Evolutionary conservation across 2,329 filamentous ascomycete genomes (phyloP), one percentile per base, ranked within the genome.

Genomic region (Cercospora sp.): DNA sequence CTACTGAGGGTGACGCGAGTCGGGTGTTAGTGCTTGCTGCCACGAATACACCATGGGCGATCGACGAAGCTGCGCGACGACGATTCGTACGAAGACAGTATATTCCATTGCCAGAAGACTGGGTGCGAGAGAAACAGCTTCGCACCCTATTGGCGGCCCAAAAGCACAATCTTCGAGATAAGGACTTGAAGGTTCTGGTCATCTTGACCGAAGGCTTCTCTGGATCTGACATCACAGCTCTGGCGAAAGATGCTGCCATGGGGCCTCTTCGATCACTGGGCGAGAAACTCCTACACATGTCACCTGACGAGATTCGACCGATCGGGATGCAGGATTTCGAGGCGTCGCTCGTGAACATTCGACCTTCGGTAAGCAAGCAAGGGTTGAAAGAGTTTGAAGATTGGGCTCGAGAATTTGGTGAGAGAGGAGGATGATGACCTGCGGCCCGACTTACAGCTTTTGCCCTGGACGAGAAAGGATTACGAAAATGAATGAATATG

Each of bases 211-310:
- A 97, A 74, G 93, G 93, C n/a, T 99, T 97, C 81, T 97, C 93
- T 8, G 95, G 95, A 55, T 97, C 93, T 1, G 95, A 99, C 76
- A 97, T 99, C 72, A 98, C 95, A 23, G 94, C 95, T 1, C 84
- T 99, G 8, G 95, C 95, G 7, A 99, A 99, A 80, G 95, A 99
- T 77, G 95, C 95, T 8, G 95, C 95, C 2, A 99, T 99, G 95
- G 94, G 95, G 0, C 95, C 95, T 0, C 83, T 99, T 12, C 88
- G 95, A 33, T 94, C 93, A 63, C 83, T 98, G 2, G 95, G 95
- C 28, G 95, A 98, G 78, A 92, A 91, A 48, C 82, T 99, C 31
- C 84, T 99, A 36, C 89, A 92, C 72, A 98, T 96, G 85, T 91
- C 91, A 0, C 96, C 95, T 87, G 95, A 99, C 69, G 89, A 98